Conservation (phyloP, 805 yeast genomes). For the Kuraishia hungarica region DNA sequence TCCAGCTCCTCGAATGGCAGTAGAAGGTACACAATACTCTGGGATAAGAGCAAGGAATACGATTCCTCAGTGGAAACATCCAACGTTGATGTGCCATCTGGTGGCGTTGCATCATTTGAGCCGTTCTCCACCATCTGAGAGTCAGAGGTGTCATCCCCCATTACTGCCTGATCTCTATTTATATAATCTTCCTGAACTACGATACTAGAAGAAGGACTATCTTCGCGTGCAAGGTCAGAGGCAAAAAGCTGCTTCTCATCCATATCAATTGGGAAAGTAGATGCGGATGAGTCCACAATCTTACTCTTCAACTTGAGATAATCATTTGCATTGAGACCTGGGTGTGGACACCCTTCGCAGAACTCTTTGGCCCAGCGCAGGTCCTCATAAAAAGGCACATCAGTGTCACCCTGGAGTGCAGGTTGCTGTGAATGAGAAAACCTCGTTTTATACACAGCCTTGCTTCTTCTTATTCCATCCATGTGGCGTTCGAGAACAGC, state of each 20-base stretch:
- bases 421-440: constrained; percentile 3
- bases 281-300: not conserved
- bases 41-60: constrained; percentile 28
- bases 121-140: constrained; percentile 9
- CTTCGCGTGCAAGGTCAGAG: not conserved
- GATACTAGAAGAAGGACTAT: not conserved
- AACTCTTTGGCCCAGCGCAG: constrained; percentile 10
- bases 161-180: not conserved
- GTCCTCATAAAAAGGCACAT: constrained; percentile 1
- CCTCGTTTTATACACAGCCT: constrained; percentile 9
- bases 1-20: constrained; percentile 32
- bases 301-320: constrained; percentile 1
- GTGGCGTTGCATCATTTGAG: not conserved
- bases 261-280: not conserved
- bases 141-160: not conserved
- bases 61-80: constrained; percentile 13
- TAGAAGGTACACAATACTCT: constrained; percentile 23
- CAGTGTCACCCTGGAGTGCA: not conserved
- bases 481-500: constrained; percentile 24
- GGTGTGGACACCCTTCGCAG: constrained; percentile 12
- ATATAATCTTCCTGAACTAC: not conserved
- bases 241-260: not conserved
- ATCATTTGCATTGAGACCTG: constrained; percentile 10
- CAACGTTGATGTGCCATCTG: not conserved
- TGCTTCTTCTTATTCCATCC: constrained; percentile 6